Conservation (phyloP, 2,329 filamentous ascomycete species). For the Zymoseptoria crescenta region DNA sequence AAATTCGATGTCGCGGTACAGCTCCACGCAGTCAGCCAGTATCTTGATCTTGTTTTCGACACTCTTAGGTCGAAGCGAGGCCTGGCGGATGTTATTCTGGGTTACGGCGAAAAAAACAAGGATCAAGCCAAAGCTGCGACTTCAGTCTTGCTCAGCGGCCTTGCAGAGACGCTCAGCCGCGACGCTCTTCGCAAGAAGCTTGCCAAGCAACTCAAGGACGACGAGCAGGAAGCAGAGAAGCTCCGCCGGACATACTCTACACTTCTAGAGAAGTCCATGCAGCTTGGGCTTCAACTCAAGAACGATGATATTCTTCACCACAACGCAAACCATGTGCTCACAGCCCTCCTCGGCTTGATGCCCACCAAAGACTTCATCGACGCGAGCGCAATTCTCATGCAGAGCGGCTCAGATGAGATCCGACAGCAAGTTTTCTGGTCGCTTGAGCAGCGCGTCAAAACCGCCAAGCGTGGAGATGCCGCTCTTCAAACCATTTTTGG, state of each 20-base stretch:
- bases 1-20: constrained; percentile 68
- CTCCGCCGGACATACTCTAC: constrained; percentile 24
- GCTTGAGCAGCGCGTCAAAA: constrained; percentile 69
- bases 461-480: constrained; percentile 62
- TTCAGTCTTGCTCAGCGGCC: constrained; percentile 33
- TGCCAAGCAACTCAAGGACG: constrained; percentile 20
- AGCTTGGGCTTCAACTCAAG: constrained; percentile 58
- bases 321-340: constrained; percentile 59
- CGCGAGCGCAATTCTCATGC: constrained; percentile 73
- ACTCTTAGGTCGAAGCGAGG: constrained; percentile 66
- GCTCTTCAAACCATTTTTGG: constrained; percentile 63
- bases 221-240: constrained; percentile 11
- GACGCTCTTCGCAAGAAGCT: constrained; percentile 20
- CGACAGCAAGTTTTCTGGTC: constrained; percentile 74
- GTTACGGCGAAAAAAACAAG: constrained; percentile 44
- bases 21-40: constrained; percentile 63
- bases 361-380: constrained; percentile 85
- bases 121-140: constrained; percentile 26
- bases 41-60: constrained; percentile 67
- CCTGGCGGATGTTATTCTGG: constrained; percentile 65
- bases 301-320: constrained; percentile 29
- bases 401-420: constrained; percentile 62
- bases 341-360: constrained; percentile 72
- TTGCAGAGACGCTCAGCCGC: constrained; percentile 30
- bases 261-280: constrained; percentile 36